A percentile compares a stretch with the other conserved stretches of the same genome.
Evolutionary conservation across 2,329 filamentous ascomycete genomes (phyloP).

Genomic region (Colletotrichum filicis): DNA sequence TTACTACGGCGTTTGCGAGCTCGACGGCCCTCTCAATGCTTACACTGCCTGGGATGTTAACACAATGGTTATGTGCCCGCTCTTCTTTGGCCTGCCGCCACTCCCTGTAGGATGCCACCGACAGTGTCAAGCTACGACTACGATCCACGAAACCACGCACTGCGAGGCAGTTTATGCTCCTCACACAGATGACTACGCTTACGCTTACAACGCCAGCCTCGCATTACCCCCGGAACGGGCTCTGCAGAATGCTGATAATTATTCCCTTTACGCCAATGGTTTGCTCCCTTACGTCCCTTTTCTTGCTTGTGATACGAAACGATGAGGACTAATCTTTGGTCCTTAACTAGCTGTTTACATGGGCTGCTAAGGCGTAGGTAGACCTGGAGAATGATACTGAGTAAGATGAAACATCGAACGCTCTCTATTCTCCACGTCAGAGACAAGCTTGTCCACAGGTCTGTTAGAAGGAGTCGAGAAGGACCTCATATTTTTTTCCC

Average conservation of each 20-base stretch:
- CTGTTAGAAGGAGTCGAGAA: too few relatives aligned
- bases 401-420: neutral
- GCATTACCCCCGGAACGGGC: constrained; percentile 31
- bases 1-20: constrained; percentile 36
- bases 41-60: constrained; percentile 32
- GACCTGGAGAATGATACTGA: neutral
- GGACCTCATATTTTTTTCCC: too few relatives aligned
- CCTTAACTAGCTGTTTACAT: neutral
- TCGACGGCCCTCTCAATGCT: constrained; percentile 36
- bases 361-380: neutral
- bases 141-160: constrained; percentile 40
- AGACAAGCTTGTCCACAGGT: neutral
- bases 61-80: constrained; percentile 37
- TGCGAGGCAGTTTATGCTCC: constrained; percentile 36
- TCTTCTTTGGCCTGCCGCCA: constrained; percentile 37
- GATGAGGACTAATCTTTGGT: neutral
- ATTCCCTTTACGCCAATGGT: constrained; percentile 35
- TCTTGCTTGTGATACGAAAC: neutral
- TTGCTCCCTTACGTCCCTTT: neutral
- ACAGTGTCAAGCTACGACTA: constrained; percentile 38
- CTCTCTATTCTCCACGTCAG: too few relatives aligned
- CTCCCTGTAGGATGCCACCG: constrained; percentile 37
- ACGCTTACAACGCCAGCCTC: constrained; percentile 37
- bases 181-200: constrained; percentile 36
- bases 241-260: constrained; percentile 38